Conservation (phyloP, 1,284 basidiomycete species). For the Taiwanofungus camphoratus region DNA sequence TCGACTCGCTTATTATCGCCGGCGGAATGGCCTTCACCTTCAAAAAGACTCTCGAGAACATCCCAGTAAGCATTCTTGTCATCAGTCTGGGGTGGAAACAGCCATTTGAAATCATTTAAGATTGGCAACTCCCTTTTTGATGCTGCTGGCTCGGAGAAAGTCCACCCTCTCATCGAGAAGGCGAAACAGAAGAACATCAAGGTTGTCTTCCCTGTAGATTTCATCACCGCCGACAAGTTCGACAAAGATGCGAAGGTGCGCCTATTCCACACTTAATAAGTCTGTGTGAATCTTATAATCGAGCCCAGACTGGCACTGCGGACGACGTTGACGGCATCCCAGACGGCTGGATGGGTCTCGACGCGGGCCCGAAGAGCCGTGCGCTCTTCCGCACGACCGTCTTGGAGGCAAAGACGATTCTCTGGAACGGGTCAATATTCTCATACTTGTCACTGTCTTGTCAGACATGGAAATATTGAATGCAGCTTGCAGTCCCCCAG, state of each 20-base stretch:
- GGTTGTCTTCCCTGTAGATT: slow-evolving; percentile 94
- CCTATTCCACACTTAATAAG: not conserved
- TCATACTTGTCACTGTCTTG: not conserved
- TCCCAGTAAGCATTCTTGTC: slow-evolving; percentile 49
- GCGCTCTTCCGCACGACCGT: slow-evolving; percentile 81
- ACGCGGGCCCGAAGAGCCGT: slow-evolving; percentile 79
- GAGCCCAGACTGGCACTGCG: slow-evolving; percentile 69
- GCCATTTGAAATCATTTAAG: slow-evolving; percentile 29
- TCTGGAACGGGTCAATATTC: slow-evolving; percentile 85
- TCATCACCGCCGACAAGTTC: slow-evolving; percentile 93
- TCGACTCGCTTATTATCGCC: slow-evolving; percentile 94
- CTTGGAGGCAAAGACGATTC: slow-evolving; percentile 88
- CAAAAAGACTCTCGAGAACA: slow-evolving; percentile 88
- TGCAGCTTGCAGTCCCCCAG: slow-evolving; percentile 65
- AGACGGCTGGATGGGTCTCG: slow-evolving; percentile 93
- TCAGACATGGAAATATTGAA: not conserved
- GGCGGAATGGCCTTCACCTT: slow-evolving; percentile 99
- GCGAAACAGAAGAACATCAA: slow-evolving; percentile 93
- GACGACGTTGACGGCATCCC: slow-evolving; percentile 87
- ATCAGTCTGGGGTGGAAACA: no score
- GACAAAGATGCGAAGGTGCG: slow-evolving; percentile 83
- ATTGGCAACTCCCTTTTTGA: slow-evolving; percentile 97
- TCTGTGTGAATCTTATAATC: not conserved
- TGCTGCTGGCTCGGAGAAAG: slow-evolving; percentile 85
- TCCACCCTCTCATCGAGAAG: slow-evolving; percentile 82